phyloP scores from a whole-genome alignment of 169 alveolate species.

The Amoebophrya sp. region DNA sequence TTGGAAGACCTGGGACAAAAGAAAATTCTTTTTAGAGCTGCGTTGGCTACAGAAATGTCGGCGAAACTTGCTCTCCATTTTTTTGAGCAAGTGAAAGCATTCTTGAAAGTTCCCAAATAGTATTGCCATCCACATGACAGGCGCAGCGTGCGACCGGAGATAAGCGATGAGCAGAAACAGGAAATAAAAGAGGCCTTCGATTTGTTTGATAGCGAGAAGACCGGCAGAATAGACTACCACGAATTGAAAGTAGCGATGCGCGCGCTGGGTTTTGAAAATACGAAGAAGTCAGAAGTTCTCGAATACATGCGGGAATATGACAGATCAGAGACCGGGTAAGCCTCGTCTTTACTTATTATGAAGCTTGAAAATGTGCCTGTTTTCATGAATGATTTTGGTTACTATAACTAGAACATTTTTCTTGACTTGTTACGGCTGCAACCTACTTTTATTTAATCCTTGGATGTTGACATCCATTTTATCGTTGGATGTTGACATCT shows the following conservation, averaged over 20 bases:
- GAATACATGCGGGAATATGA: conserved; percentile 76
- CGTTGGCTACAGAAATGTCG: too few relatives aligned
- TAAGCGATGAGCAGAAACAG: conserved; percentile 5
- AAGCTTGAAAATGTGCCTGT: too few relatives aligned
- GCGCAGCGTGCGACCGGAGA: not conserved
- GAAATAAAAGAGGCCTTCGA: conserved; percentile 98
- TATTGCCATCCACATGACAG: not conserved
- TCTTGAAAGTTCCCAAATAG: not conserved
- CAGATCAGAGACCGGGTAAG: conserved; percentile 56
- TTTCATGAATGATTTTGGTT: too few relatives aligned
- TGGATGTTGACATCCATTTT: too few relatives aligned
- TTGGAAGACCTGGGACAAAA: too few relatives aligned
- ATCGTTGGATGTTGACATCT: too few relatives aligned
- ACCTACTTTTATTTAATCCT: too few relatives aligned
- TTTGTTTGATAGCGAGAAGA: conserved; percentile 91
- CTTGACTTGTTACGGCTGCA: too few relatives aligned
- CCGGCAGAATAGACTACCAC: conserved; percentile 89
- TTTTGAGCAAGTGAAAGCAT: not conserved
- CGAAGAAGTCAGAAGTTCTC: conserved; percentile 87
- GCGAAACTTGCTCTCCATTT: not conserved
- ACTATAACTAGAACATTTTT: too few relatives aligned
- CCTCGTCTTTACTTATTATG: too few relatives aligned
- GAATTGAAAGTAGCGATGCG: conserved; percentile 98
- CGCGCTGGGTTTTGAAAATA: conserved; percentile 92
- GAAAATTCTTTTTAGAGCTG: too few relatives aligned